phyloP scores from a whole-genome alignment of 176 grass and related monocot genomes.

The Carex cristatella region DNA sequence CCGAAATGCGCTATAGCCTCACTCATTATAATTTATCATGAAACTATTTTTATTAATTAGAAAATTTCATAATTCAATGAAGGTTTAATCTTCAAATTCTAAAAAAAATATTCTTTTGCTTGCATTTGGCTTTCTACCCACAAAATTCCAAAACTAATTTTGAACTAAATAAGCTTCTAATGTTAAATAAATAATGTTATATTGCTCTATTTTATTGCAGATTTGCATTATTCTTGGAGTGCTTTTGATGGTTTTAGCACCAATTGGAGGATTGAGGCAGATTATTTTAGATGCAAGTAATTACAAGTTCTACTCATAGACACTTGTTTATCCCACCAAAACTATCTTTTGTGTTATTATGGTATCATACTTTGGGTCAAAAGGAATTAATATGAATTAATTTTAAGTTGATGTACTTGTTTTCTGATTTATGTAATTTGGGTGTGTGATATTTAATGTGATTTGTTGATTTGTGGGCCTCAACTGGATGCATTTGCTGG shows the following conservation, averaged over 20 bases:
- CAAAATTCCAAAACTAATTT: too few relatives aligned
- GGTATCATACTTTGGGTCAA: not conserved
- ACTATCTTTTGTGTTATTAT: not conserved
- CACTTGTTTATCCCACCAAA: not conserved
- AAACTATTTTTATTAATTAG: too few relatives aligned
- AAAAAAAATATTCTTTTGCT: too few relatives aligned
- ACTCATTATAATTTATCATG: too few relatives aligned
- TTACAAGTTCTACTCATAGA: constrained; percentile 63
- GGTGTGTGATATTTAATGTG: not conserved
- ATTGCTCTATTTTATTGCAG: constrained; percentile 17
- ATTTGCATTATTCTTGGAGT: constrained; percentile 76
- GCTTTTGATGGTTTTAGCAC: constrained; percentile 56
- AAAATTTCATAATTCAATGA: too few relatives aligned
- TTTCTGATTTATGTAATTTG: not conserved
- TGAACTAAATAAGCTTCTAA: not conserved
- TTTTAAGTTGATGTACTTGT: not conserved
- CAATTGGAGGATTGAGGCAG: constrained; percentile 68
- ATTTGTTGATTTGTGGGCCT: not conserved
- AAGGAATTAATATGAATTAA: not conserved
- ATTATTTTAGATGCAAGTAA: constrained; percentile 46
- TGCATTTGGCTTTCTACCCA: too few relatives aligned
- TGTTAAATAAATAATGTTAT: not conserved
- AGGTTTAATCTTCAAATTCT: too few relatives aligned
- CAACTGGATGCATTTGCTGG: not conserved
- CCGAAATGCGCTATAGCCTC: too few relatives aligned